phyloP scores from a whole-genome alignment of 768 basidiomycete genomes.

The Rhodosporidiobolus sp. region DNA sequence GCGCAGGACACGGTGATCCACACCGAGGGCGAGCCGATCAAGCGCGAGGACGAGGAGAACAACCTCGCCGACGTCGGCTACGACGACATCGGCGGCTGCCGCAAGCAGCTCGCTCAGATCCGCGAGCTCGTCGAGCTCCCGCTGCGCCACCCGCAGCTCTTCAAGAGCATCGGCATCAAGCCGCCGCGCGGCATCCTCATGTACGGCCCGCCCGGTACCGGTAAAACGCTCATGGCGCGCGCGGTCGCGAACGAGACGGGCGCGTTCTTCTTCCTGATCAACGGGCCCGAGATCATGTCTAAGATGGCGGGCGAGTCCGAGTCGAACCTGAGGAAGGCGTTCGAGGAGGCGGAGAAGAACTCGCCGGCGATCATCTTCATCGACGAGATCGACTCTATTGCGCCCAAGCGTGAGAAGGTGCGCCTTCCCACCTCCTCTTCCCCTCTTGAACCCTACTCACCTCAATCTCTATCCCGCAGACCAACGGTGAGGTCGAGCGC shows the following conservation, averaged over 20 bases:
- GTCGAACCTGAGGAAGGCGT: constrained; percentile 94
- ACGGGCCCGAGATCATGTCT: constrained; percentile 99
- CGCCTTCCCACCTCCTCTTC: constrained; percentile 17
- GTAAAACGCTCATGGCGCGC: constrained; percentile 99
- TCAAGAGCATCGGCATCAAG: constrained; percentile 99
- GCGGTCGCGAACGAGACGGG: constrained; percentile 99
- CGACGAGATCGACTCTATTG: constrained; percentile 98
- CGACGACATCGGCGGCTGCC: constrained; percentile 98
- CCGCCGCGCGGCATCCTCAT: constrained; percentile 97
- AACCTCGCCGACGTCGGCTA: constrained; percentile 97
- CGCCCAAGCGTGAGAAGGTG: constrained; percentile 99
- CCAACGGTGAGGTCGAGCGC: constrained; percentile 98
- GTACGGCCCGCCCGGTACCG: constrained; percentile 97
- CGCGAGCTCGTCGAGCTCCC: constrained; percentile 98
- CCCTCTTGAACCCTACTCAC: neutral
- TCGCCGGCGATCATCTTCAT: constrained; percentile 99
- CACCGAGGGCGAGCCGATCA: constrained; percentile 97
- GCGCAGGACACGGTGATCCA: constrained; percentile 98
- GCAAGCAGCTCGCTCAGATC: constrained; percentile 99
- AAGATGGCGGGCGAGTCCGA: constrained; percentile 99
- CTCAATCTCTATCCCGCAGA: constrained; percentile 55
- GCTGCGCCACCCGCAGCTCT: constrained; percentile 94
- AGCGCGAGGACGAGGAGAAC: constrained; percentile 96
- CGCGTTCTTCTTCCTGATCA: constrained; percentile 99
- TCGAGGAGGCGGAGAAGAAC: constrained; percentile 99